Percentiles rank a stretch among this genome's conserved stretches.
phyloP scores from a whole-genome alignment of 2,329 filamentous ascomycete genomes.

The Hymenoscyphus scutula region DNA sequence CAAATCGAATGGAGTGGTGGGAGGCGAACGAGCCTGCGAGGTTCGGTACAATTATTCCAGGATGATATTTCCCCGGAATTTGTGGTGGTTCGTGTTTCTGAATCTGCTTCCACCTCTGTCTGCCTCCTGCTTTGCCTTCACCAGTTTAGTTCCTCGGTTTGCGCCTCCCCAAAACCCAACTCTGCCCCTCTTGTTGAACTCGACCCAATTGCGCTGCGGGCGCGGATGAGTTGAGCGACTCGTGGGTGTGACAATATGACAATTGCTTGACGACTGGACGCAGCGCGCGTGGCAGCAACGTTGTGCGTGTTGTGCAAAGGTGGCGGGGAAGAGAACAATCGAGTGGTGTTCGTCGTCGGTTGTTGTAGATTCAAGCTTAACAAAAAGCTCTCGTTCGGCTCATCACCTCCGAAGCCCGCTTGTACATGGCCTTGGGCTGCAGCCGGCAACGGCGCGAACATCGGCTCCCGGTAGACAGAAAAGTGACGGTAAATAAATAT shows the following conservation, averaged over 20 bases:
- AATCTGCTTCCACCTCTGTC: neutral
- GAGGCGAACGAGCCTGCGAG: neutral
- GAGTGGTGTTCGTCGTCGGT: neutral
- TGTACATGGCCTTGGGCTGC: neutral
- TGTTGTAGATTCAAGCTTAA: conserved; percentile 2
- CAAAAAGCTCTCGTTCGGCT: neutral
- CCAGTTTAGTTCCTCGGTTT: neutral
- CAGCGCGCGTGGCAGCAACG: conserved; percentile 26
- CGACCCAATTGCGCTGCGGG: conserved; percentile 10
- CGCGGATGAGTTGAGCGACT: conserved; percentile 7
- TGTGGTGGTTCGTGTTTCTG: neutral
- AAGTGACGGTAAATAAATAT: no score
- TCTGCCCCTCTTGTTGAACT: conserved; percentile 1
- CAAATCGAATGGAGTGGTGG: neutral
- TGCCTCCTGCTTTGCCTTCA: neutral
- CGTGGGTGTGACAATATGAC: conserved; percentile 14
- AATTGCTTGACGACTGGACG: conserved; percentile 14
- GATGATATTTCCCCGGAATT: neutral
- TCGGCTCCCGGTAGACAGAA: no score
- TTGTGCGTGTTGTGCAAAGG: conserved; percentile 24
- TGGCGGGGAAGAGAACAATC: neutral
- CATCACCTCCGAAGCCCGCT: neutral
- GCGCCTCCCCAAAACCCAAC: neutral
- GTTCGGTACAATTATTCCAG: neutral
- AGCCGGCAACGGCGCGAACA: neutral